Percentiles rank a stretch among this genome's conserved stretches.
Conservation (phyloP, 2,329 filamentous ascomycete genomes). For the Phyllosticta capitalensis region DNA sequence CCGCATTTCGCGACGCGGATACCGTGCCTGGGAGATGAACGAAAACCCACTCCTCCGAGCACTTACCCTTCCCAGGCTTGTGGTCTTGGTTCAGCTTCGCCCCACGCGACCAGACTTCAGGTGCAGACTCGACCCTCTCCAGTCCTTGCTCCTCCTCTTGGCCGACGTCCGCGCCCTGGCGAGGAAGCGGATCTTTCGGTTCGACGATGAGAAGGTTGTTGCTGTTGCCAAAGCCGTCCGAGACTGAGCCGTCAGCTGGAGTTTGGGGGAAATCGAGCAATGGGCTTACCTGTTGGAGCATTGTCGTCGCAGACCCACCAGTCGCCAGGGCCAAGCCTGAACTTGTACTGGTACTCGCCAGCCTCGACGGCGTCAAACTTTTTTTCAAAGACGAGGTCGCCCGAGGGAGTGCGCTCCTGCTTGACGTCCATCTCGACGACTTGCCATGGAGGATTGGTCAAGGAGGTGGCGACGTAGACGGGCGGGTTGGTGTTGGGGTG, state of each 20-base stretch:
- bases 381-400: conserved; percentile 50
- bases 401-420: conserved; percentile 37
- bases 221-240: conserved; percentile 43
- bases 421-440: conserved; percentile 53
- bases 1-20: background rate
- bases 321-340: conserved; percentile 55
- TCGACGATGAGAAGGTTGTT: conserved; percentile 42
- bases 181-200: background rate
- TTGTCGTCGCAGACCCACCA: conserved; percentile 63
- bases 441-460: conserved; percentile 58
- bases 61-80: background rate
- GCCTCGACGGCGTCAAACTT: conserved; percentile 46
- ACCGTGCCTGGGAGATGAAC: background rate
- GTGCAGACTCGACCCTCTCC: background rate
- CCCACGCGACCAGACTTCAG: background rate
- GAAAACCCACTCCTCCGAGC: background rate
- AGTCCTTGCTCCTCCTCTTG: background rate
- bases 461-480: conserved; percentile 60
- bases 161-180: background rate
- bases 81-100: background rate
- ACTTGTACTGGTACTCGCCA: conserved; percentile 64
- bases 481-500: conserved; percentile 54
- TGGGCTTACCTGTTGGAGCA: conserved; percentile 44
- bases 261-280: background rate
- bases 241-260: conserved; percentile 30